phyloP scores from a whole-genome alignment of 192 early-diverging fungal genomes.

The Coemansia sp. region DNA sequence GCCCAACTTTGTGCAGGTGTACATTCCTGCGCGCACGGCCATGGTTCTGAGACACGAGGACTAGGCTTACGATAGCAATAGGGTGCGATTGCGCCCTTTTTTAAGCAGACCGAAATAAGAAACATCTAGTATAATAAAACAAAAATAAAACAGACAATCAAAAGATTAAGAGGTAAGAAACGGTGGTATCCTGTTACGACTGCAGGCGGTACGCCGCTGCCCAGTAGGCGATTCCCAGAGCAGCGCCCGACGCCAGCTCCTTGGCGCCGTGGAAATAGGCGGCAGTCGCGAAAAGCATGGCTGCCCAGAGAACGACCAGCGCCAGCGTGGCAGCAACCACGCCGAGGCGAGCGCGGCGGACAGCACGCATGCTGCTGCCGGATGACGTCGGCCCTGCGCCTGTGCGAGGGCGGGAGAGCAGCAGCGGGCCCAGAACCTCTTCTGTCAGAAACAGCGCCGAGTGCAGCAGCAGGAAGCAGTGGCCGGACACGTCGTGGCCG shows the following conservation, averaged over 20 bases:
- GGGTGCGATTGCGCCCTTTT: no score
- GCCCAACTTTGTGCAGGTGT: conserved; percentile 76
- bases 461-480: conserved; percentile 80
- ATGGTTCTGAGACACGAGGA: conserved; percentile 57
- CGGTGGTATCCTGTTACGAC: neutral
- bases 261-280: conserved; percentile 71
- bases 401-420: neutral
- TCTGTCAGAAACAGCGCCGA: conserved; percentile 70
- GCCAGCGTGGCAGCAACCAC: conserved; percentile 39
- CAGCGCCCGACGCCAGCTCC: conserved; percentile 67
- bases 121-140: no score
- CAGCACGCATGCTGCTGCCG: conserved; percentile 22
- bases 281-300: conserved; percentile 74
- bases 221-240: conserved; percentile 73
- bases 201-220: conserved; percentile 14
- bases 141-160: neutral
- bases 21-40: conserved; percentile 72
- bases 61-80: conserved; percentile 1
- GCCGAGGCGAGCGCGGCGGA: conserved; percentile 13
- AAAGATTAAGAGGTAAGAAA: no score
- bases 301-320: conserved; percentile 65
- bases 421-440: conserved; percentile 55
- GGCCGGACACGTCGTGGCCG: conserved; percentile 86
- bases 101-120: neutral
- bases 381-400: conserved; percentile 8